phyloP scores from a whole-genome alignment of 2,329 filamentous ascomycete species.

The Orbilia brochopaga region DNA sequence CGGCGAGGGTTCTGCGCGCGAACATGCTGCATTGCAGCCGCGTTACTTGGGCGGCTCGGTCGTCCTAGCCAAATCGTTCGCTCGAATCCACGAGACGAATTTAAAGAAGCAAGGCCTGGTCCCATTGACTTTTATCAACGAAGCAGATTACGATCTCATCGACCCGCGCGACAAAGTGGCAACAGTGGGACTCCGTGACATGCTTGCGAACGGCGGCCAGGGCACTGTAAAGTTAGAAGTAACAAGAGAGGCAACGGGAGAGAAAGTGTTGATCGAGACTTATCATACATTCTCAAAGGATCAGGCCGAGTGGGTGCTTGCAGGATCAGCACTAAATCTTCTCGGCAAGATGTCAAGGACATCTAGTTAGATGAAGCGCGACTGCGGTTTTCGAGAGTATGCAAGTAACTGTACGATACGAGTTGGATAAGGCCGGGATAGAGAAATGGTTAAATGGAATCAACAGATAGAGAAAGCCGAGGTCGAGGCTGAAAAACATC shows the following conservation, averaged over 20 bases:
- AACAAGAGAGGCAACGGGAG: slow-evolving; percentile 66
- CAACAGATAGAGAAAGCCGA: too few species aligned
- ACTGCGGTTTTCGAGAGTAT: not conserved
- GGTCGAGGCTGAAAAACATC: too few species aligned
- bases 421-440: too few species aligned
- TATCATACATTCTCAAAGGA: slow-evolving; percentile 87
- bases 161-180: slow-evolving; percentile 80
- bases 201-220: slow-evolving; percentile 76
- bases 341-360: slow-evolving; percentile 68
- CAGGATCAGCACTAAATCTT: slow-evolving; percentile 90
- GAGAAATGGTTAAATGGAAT: too few species aligned
- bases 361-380: not conserved
- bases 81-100: slow-evolving; percentile 93
- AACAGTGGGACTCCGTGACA: slow-evolving; percentile 82
- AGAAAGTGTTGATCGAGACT: slow-evolving; percentile 74
- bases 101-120: slow-evolving; percentile 97
- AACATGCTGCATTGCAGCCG: slow-evolving; percentile 88
- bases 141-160: slow-evolving; percentile 84
- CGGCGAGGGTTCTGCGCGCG: slow-evolving; percentile 85
- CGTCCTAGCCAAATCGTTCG: slow-evolving; percentile 85
- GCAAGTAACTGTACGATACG: too few species aligned
- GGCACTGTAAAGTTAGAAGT: slow-evolving; percentile 75
- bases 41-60: slow-evolving; percentile 86
- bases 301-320: slow-evolving; percentile 89
- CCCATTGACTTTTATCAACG: slow-evolving; percentile 86